Evolutionary conservation across 176 grass and related monocot genomes (phyloP), one percentile per base, ranked within the genome.

Genomic region (Juncus effusus): DNA sequence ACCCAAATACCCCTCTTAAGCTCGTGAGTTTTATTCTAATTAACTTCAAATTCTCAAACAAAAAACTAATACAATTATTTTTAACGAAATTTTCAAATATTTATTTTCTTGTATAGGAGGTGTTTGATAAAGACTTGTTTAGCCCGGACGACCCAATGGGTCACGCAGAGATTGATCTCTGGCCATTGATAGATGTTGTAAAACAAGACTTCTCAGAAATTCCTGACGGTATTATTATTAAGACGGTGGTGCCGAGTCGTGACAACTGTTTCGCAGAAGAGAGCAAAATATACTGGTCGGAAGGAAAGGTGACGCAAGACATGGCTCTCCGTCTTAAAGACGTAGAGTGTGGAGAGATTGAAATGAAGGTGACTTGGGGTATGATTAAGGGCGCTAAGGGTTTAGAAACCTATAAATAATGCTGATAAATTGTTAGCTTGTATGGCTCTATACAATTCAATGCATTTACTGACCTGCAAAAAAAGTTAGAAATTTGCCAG

Each of bases 81-180:
- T 2, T 59, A 42, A 50, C 40, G 10, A 36, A 42, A 13, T 39
- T 53, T 11, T 13, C 8, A 60, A 60, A 28, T 28, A 28, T 28
- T 13, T 3, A 68, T 37, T 53, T 52, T 10, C 37, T 42, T 62
- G 19, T 72, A 28, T 28, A 95, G 90, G 75, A 90, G 76, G 86
- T 90, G 5, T 87, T 81, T 4, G 86, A 95, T 61, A 84, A 84
- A 56, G 86, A 90, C 68, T 82, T 51, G 1, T 71, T 95, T 39
- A 90, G 74, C 11, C 80, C 37, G 2, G 86, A 95, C n/a, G 91
- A 95, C 59, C 2, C 1, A 4, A 95, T 95, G 91, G 91, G 91
- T 0, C 77, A 90, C 0, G 90, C 90, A 2, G 86, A 95, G 67
- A 79, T 95, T 4, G 81, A 84, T 56, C 44, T 95, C 45, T 75